Base-by-base conservation (phyloP, 805 yeast genomes). In the Nakazawaea ishiwadae region DNA sequence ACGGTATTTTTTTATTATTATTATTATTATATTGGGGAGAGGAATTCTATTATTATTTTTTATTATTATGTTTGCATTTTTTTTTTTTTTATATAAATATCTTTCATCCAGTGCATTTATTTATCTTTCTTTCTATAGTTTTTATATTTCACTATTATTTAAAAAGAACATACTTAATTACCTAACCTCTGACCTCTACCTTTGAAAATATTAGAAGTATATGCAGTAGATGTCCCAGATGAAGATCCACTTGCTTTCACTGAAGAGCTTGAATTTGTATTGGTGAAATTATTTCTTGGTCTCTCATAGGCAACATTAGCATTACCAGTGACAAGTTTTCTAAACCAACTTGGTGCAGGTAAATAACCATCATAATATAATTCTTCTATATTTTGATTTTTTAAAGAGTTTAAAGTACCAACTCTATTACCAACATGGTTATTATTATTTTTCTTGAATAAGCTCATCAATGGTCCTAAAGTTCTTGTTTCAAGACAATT, bases 401-500 rank as follows among this genome's bases (percentile, higher is more conserved):
- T 51, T 10, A 58, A 46, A 0, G 59, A 51, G 32, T 53, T 44
- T 5, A 57, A 48, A 2, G 61, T 58, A 1, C 64, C 64, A 11
- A 59, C 60, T 45, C 62, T 53, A 32, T 59, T 48, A 8, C 49
- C 24, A 43, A 43, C 56, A 19, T 47, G 55, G 35, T 43, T 51
- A 39, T 43, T 52, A 11, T 44, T 37, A 10, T 41, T 40, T 20
- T 46, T 43, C 10, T 50, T 48, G 15, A 61, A 50, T 35, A 63
- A 49, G 35, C 69, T 69, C 51, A 59, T 54, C 23, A 72, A 47
- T 4, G 77, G 77, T 0, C 78, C 78, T 34, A 59, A 54, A 2
- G 85, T 73, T 31, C 67, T 60, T 0, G 85, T 78, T 51, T 79
- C 84, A 33, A 79, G 54, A 53, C 87, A 81, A 46, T 72, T 75